Percentiles rank a stretch among this genome's conserved stretches.
These are phyloP conservation scores for Rubus idaeus DNA, from an alignment of 306 rosid species.

Conservation along the genomic window DNA sequence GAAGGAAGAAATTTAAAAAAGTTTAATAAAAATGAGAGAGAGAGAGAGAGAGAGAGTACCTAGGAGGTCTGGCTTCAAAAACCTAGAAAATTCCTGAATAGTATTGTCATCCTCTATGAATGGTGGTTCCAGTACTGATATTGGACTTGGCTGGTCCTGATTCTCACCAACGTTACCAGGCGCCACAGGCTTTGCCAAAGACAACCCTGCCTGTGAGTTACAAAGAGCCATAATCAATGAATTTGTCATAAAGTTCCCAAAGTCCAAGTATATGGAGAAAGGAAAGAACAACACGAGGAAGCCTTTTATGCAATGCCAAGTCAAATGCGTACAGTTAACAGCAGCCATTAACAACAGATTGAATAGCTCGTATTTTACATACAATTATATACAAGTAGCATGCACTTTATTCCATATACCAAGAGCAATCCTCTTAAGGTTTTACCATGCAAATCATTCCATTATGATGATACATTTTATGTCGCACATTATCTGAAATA, in stretches of 20 bases:
- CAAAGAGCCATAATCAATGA: not conserved
- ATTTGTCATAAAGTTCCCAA: not conserved
- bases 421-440: not conserved
- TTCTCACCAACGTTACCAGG: conserved; percentile 50
- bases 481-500: too few species aligned
- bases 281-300: conserved; percentile 20
- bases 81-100: conserved; percentile 41
- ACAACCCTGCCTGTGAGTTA: conserved; percentile 61
- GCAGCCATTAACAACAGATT: not conserved
- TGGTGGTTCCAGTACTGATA: conserved; percentile 76
- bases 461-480: not conserved
- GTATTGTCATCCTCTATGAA: conserved; percentile 61
- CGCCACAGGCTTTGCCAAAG: conserved; percentile 40
- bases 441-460: not conserved
- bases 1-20: not conserved
- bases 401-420: not conserved
- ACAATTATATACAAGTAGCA: not conserved
- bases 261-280: not conserved
- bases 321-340: not conserved
- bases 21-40: conserved; percentile 9
- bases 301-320: not conserved
- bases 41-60: conserved; percentile 41
- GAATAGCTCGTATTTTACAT: not conserved
- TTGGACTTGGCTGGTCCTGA: conserved; percentile 85
- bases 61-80: conserved; percentile 35